A percentile compares a stretch with the other conserved stretches of the same genome.
phyloP scores from a whole-genome alignment of 2,329 filamentous ascomycete genomes.

The Metarhizium brunneum region DNA sequence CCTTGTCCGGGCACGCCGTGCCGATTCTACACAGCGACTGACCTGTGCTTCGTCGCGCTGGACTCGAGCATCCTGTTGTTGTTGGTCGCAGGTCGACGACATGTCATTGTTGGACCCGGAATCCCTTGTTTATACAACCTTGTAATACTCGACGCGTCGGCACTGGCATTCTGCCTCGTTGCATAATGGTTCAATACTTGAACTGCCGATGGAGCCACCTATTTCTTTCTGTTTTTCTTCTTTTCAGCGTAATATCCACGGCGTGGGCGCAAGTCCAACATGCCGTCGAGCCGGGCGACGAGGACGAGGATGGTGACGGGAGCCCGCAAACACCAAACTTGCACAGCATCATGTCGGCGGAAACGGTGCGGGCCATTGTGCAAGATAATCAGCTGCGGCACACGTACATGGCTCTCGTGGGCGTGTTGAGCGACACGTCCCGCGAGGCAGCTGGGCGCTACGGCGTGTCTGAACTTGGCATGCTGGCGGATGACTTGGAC shows the following conservation, averaged over 20 bases:
- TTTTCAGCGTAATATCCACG: neutral
- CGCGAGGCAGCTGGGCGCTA: slow-evolving; percentile 5
- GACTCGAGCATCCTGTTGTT: too few species aligned
- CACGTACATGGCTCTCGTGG: slow-evolving; percentile 9
- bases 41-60: too few species aligned
- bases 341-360: neutral
- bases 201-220: neutral
- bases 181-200: neutral
- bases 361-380: neutral
- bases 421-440: slow-evolving; percentile 10
- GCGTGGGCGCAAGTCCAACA: neutral
- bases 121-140: neutral
- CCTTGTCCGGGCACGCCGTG: too few species aligned
- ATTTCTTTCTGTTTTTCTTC: neutral
- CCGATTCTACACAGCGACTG: too few species aligned
- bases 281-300: neutral
- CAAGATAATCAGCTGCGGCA: slow-evolving; percentile 6
- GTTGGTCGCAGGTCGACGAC: neutral
- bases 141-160: neutral
- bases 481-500: slow-evolving; percentile 8
- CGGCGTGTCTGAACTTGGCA: slow-evolving; percentile 6
- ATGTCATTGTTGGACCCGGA: neutral
- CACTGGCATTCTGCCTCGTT: neutral
- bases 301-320: neutral
- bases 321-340: too few species aligned